Conservation (phyloP, 176 grass and related monocot species). For the Pontederia paniculata region DNA sequence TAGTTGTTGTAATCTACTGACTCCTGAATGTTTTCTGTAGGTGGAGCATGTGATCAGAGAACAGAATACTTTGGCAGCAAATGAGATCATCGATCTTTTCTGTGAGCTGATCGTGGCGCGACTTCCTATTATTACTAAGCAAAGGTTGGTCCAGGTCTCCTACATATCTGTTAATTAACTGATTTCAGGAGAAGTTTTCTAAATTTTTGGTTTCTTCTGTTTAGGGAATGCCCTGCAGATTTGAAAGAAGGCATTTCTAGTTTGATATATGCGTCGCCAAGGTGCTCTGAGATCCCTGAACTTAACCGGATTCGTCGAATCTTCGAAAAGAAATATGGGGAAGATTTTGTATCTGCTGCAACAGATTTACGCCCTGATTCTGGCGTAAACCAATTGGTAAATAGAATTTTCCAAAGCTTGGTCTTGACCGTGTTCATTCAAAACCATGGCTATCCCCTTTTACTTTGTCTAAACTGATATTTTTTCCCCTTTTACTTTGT, state of each 20-base stretch:
- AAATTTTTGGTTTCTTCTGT: conserved; percentile 19
- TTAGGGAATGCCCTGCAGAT: conserved; percentile 76
- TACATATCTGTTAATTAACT: conserved; percentile 2
- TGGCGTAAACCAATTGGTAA: conserved; percentile 81
- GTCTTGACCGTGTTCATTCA: background rate
- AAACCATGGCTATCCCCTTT: too few species aligned
- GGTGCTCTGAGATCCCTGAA: conserved; percentile 89
- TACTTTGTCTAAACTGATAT: background rate
- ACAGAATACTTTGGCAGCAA: conserved; percentile 76
- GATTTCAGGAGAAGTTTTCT: conserved; percentile 4
- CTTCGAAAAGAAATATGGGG: conserved; percentile 94
- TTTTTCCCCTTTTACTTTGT: conserved; percentile 4
- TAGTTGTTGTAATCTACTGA: background rate
- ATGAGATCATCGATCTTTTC: conserved; percentile 92
- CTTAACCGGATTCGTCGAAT: conserved; percentile 56
- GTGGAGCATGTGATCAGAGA: conserved; percentile 98
- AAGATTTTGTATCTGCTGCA: conserved; percentile 78
- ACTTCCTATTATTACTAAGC: conserved; percentile 72
- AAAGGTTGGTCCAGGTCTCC: conserved; percentile 47
- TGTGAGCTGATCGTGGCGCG: conserved; percentile 81
- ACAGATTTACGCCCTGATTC: conserved; percentile 64
- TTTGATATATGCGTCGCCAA: conserved; percentile 88
- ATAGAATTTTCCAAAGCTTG: background rate
- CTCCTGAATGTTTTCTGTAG: conserved; percentile 26
- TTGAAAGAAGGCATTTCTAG: conserved; percentile 98